Base-by-base conservation (phyloP, 1,284 basidiomycete genomes). In the Puccinia coronata region DNA sequence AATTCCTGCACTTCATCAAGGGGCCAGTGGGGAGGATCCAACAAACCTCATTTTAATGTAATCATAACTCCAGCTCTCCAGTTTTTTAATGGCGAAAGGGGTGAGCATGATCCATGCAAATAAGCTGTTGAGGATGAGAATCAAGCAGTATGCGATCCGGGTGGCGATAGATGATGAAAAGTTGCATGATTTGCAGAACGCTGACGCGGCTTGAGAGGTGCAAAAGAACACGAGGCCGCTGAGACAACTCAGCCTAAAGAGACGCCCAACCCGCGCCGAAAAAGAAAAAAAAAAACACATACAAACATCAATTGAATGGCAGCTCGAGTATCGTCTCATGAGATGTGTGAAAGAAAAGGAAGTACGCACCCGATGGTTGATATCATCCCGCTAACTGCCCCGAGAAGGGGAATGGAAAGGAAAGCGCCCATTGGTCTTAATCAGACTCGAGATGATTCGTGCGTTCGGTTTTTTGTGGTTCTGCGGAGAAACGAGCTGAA, bases 161-260 rank as follows among this genome's bases (percentile, higher is more conserved):
- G 79, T 80, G 36, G 96, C 96, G 84, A 99, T 98, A 0, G 95
- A 97, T 14, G 95, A 97, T 86, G 98, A 98, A 88, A 96, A 99
- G 87, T 98, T 98, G 88, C 96, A 99, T 80, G 94, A 96, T 89
- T 97, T 97, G 90, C 92, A 97, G 88, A 99, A 94, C 88, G 98
- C 96, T 51, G 94, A 95, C 14, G 96, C 79, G 14, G 79, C 79
- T 59, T 80, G 69, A 51, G 79, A 80, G 28, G 79, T 80, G 79
- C 85, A 87, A 83, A 86, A 86, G 84, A 86, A 87, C n/a, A 86
- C 86, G 16, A 86, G 74, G 14, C 86, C 86, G n/a, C 77, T 84
- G 6, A 86, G 75, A 61, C 85, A 85, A 3, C 86, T 85, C 39
- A 85, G 57, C n/a, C 79, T 80, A 67, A 11, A 57, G 18, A 51